Evolutionary conservation across 2,329 filamentous ascomycete species (phyloP).

Genomic region (Aspergillus novofumigatus): DNA sequence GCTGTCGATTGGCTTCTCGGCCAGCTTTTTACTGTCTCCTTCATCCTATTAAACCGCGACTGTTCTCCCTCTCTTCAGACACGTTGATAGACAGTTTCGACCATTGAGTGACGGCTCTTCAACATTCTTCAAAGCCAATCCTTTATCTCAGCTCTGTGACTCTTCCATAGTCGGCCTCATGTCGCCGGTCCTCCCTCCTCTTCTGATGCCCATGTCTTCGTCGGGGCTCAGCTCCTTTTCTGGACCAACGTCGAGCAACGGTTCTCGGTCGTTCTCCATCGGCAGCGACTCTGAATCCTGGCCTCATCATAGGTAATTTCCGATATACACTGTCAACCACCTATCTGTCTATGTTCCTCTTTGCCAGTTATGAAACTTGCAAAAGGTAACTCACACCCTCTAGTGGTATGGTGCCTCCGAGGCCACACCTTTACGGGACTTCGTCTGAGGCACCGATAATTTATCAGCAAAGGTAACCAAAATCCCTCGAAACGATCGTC

Average conservation of each 20-base stretch:
- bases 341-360: not conserved
- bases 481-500: conserved; percentile 4
- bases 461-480: conserved; percentile 36
- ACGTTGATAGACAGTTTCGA: not conserved
- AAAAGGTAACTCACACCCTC: conserved; percentile 21
- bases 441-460: conserved; percentile 27
- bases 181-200: conserved; percentile 28
- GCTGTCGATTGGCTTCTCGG: conserved; percentile 9
- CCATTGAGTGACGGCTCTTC: not conserved
- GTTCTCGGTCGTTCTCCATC: conserved; percentile 27
- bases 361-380: not conserved
- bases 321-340: conserved; percentile 10
- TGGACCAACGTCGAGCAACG: conserved; percentile 23
- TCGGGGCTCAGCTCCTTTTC: conserved; percentile 28
- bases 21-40: conserved; percentile 5
- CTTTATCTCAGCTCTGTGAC: not conserved
- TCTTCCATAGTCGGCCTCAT: conserved; percentile 18
- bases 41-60: conserved; percentile 8
- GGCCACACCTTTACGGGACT: conserved; percentile 25
- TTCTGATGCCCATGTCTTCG: conserved; percentile 29
- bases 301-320: conserved; percentile 35
- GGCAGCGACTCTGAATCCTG: conserved; percentile 29
- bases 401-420: conserved; percentile 27
- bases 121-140: not conserved
- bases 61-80: conserved; percentile 2